Evolutionary conservation across 192 early-diverging fungal species (phyloP).

Genomic region (Linnemannia schmuckeri): DNA sequence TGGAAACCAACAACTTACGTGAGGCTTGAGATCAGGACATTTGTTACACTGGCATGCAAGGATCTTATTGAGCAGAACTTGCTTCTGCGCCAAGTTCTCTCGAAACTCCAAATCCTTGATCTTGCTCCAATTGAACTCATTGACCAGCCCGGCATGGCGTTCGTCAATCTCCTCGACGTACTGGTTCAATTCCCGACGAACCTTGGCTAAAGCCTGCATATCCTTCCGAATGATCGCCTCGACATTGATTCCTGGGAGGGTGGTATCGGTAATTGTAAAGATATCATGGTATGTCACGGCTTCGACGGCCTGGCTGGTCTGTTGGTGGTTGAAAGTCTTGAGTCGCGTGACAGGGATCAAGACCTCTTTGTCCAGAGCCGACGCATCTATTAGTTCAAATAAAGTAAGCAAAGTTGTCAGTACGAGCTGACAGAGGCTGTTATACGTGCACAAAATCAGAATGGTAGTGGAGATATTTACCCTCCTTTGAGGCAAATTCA

Average conservation of each 20-base stretch:
- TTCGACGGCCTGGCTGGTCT: conserved; percentile 31
- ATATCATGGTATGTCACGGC: conserved; percentile 41
- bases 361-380: conserved; percentile 25
- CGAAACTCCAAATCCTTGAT: conserved; percentile 92
- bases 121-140: conserved; percentile 89
- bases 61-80: conserved; percentile 62
- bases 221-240: conserved; percentile 35
- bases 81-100: conserved; percentile 74
- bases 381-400: neutral
- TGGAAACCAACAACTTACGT: conserved; percentile 65
- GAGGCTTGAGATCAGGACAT: conserved; percentile 82
- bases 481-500: conserved; percentile 9
- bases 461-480: neutral
- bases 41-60: conserved; percentile 74
- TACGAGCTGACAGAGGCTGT: too few relatives aligned
- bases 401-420: neutral
- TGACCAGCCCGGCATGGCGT: conserved; percentile 16
- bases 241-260: conserved; percentile 4
- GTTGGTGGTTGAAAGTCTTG: conserved; percentile 25
- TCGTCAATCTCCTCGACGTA: conserved; percentile 52
- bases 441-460: neutral
- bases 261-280: conserved; percentile 36
- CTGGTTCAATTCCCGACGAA: conserved; percentile 23
- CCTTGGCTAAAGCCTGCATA: conserved; percentile 32
- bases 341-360: conserved; percentile 35